Percentiles rank a stretch among this genome's conserved stretches.
Conservation (phyloP, 2,329 filamentous ascomycete genomes). For the Helminthosporium solani region DNA sequence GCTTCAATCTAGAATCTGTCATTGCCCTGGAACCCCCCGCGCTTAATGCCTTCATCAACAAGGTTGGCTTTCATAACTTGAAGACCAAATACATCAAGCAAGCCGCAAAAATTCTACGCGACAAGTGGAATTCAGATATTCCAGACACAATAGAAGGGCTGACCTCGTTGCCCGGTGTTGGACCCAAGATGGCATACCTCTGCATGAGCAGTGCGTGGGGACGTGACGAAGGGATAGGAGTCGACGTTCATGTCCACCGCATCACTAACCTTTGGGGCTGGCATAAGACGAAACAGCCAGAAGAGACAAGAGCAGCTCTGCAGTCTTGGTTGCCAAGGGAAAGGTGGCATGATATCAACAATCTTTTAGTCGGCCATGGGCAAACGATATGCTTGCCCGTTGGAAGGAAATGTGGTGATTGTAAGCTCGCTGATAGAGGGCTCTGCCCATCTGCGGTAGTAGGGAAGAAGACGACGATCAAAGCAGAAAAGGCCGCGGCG, state of each 20-base stretch:
- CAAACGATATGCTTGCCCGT: constrained; percentile 84
- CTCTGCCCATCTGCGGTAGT: constrained; percentile 63
- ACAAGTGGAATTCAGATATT: constrained; percentile 73
- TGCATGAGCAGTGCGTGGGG: constrained; percentile 78
- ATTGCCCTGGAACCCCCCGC: constrained; percentile 66
- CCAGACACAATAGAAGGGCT: constrained; percentile 75
- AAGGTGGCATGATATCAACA: constrained; percentile 90
- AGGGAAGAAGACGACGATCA: constrained; percentile 54
- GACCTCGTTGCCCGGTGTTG: constrained; percentile 78
- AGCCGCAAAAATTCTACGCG: constrained; percentile 69
- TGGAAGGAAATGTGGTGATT: constrained; percentile 79
- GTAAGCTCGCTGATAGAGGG: constrained; percentile 72
- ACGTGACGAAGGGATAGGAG: constrained; percentile 74
- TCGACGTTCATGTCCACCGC: constrained; percentile 92
- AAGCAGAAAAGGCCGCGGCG: constrained; percentile 43
- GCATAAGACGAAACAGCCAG: constrained; percentile 77
- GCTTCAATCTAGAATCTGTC: constrained; percentile 74
- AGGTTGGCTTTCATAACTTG: constrained; percentile 92
- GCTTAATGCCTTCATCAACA: constrained; percentile 74
- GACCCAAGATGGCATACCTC: constrained; percentile 92
- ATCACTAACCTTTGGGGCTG: constrained; percentile 95
- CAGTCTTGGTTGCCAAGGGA: constrained; percentile 82
- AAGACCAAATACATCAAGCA: constrained; percentile 84
- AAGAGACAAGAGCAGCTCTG: constrained; percentile 74
- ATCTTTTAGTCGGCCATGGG: constrained; percentile 81